A percentile compares a stretch with the other conserved stretches of the same genome.
Conservation (phyloP, 2,329 filamentous ascomycete species). For the Epichloe sp. region DNA sequence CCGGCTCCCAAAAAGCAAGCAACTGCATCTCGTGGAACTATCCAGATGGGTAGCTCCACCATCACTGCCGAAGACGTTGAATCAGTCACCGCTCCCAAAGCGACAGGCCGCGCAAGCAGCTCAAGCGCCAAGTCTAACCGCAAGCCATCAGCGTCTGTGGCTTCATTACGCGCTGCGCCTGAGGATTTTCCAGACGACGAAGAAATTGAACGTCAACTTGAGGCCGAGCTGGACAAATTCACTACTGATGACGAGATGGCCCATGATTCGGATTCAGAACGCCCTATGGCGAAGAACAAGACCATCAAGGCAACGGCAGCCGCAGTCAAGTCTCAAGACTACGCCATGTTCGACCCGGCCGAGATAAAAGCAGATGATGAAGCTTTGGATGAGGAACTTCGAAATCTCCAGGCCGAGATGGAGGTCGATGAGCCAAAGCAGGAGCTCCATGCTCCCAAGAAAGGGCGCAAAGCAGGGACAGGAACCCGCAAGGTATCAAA, state of each 20-base stretch:
- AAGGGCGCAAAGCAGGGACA: slow-evolving; percentile 36
- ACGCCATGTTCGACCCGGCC: slow-evolving; percentile 39
- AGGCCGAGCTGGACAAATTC: slow-evolving; percentile 49
- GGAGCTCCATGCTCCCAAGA: slow-evolving; percentile 36
- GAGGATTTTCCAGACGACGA: slow-evolving; percentile 42
- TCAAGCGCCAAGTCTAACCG: slow-evolving; percentile 25
- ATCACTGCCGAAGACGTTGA: slow-evolving; percentile 27
- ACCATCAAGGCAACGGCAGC: slow-evolving; percentile 16
- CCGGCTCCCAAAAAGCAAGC: slow-evolving; percentile 48
- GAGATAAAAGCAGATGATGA: slow-evolving; percentile 32
- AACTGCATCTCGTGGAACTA: slow-evolving; percentile 36
- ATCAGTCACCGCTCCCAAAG: slow-evolving; percentile 24
- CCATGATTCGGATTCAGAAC: slow-evolving; percentile 33
- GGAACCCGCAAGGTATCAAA: slow-evolving; percentile 39
- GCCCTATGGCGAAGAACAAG: slow-evolving; percentile 17
- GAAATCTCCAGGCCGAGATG: slow-evolving; percentile 37
- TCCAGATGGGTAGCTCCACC: slow-evolving; percentile 25
- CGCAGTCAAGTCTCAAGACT: slow-evolving; percentile 23
- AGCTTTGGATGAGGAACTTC: slow-evolving; percentile 37
- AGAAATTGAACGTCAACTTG: slow-evolving; percentile 52
- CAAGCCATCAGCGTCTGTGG: slow-evolving; percentile 35
- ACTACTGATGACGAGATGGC: slow-evolving; percentile 38
- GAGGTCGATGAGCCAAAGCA: slow-evolving; percentile 24
- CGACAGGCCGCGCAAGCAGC: slow-evolving; percentile 19
- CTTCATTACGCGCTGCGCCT: slow-evolving; percentile 27